phyloP scores from a whole-genome alignment of 352 stramenopile genomes.

The Globisporangium splendens region DNA sequence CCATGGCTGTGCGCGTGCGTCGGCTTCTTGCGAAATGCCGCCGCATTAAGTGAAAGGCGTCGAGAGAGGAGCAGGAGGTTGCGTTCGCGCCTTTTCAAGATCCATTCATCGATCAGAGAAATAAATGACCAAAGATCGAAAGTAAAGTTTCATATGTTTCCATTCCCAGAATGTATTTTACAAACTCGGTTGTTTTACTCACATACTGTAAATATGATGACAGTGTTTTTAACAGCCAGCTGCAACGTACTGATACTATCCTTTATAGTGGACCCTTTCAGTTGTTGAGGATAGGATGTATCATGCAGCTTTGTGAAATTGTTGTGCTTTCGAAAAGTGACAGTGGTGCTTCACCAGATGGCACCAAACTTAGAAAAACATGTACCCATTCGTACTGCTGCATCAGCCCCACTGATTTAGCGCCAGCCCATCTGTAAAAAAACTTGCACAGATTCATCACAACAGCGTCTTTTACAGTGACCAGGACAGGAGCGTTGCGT shows the following conservation, averaged over 20 bases:
- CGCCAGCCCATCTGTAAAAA: no score
- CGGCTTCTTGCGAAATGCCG: neutral
- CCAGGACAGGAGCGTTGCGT: no score
- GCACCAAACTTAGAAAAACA: neutral
- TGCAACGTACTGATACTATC: neutral
- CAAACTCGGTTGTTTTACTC: neutral
- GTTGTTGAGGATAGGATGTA: no score
- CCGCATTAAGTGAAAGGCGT: no score
- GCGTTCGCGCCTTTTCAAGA: neutral
- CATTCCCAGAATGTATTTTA: neutral
- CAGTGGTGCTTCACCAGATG: neutral
- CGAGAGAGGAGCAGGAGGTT: neutral
- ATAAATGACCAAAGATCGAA: neutral
- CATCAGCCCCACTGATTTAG: no score
- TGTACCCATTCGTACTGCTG: neutral
- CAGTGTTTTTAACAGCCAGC: neutral
- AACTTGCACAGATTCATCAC: no score
- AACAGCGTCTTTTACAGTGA: no score
- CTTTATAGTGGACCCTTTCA: no score
- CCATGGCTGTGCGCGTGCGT: constrained; percentile 31
- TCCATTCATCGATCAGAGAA: neutral
- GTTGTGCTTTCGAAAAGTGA: neutral
- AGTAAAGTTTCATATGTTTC: neutral
- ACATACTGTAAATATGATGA: neutral
- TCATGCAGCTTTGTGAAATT: neutral